These are phyloP conservation scores for Leptodermis oblonga DNA, from an alignment of 257 asterid genomes.

Conservation along the genomic window DNA sequence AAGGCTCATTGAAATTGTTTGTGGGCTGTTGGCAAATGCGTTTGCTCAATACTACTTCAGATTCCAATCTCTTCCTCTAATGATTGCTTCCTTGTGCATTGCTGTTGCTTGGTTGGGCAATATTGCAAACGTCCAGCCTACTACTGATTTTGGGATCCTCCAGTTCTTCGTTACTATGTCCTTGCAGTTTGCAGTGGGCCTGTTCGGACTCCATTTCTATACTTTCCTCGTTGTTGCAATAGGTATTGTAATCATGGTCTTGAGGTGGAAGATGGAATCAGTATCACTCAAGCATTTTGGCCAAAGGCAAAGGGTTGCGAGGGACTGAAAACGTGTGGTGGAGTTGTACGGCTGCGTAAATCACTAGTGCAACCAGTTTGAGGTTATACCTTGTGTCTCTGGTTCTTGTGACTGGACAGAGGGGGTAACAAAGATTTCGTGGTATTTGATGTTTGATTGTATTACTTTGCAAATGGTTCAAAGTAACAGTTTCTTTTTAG, in stretches of 20 bases:
- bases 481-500: too few species aligned
- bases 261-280: slow-evolving; percentile 9
- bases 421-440: too few species aligned
- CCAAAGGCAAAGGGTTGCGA: too few species aligned
- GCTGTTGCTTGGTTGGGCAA: slow-evolving; percentile 20
- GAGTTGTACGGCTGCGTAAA: not conserved
- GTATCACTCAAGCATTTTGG: slow-evolving; percentile 9
- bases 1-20: not conserved
- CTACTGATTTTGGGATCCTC: slow-evolving; percentile 20
- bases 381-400: too few species aligned
- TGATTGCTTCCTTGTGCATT: slow-evolving; percentile 13
- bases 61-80: not conserved
- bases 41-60: slow-evolving; percentile 16
- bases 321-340: not conserved
- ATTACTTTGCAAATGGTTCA: too few species aligned
- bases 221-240: too few species aligned
- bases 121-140: slow-evolving; percentile 23
- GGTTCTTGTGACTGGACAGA: too few species aligned
- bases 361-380: too few species aligned
- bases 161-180: slow-evolving; percentile 17
- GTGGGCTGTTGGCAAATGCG: slow-evolving; percentile 12
- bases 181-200: too few species aligned
- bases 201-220: too few species aligned
- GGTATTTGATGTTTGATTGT: too few species aligned
- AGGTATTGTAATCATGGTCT: slow-evolving; percentile 3